Base-by-base conservation (phyloP, 192 early-diverging fungal genomes). In the Kappamyces sp. region DNA sequence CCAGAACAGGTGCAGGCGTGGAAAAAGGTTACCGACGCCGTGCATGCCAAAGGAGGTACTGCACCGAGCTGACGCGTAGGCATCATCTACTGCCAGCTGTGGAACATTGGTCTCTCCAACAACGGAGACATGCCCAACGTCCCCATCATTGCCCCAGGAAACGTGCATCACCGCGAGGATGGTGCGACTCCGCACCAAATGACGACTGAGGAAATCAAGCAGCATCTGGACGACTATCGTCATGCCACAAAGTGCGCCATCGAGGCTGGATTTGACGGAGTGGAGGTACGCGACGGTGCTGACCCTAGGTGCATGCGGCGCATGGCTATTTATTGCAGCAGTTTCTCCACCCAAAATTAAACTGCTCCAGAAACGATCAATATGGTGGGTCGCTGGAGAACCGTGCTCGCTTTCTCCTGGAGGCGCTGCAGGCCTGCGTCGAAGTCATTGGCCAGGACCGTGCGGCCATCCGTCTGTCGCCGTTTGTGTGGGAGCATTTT, bases 321-420 rank as follows among this genome's bases (percentile, higher is more conserved):
- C 37, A 58, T 58, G 55, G 55, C 7, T 58, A 29, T 58, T 14
- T 58, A 4, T 14, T 58, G 5, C n/a, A 47, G 29, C 57, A 62
- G 42, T 68, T 69, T 49, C 29, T 67, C 1, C 33, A 88, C 7
- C 84, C 49, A 47, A 34, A 41, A 1, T 52, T 7, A 4, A 33
- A 12, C 58, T 91, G 93, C 70, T 54, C 74, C 41, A 84, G 92
- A 54, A 89, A 86, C 0, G 92, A 94, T 59, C 48, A 85, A 50
- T 94, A 90, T 63, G 92, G 91, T 32, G 91, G 91, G 0, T 83
- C 83, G 0, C 75, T 93, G 22, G 84, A 91, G 59, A 93, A 94
- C 71, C 83, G 91, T 45, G 69, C 75, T n/a, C 75, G 88, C 0
- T 62, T 78, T 52, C 54, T 71, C 1, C 6, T 78, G 14, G 67